Conservation (phyloP, 768 basidiomycete species). For the Cyclocybe aegerita region DNA sequence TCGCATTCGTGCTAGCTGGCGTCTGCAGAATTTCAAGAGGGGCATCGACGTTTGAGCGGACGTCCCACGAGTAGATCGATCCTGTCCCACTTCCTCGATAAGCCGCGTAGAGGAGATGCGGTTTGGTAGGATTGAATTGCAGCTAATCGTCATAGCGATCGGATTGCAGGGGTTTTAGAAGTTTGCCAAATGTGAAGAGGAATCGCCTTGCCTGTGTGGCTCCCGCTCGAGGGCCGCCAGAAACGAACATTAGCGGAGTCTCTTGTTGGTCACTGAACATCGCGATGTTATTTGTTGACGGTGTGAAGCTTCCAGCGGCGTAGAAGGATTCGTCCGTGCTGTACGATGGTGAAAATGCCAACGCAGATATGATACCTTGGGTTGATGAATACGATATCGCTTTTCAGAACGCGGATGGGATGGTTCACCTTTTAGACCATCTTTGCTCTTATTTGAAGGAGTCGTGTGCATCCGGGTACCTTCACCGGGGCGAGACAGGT, state of each 20-base stretch:
- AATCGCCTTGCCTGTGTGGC: conserved; percentile 53
- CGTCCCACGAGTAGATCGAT: conserved; percentile 78
- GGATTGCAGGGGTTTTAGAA: background rate
- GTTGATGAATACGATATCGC: background rate
- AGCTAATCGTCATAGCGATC: conserved; percentile 5
- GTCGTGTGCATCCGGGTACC: conserved; percentile 71
- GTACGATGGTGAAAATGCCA: conserved; percentile 71
- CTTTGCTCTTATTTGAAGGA: conserved; percentile 73
- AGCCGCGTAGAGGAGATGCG: conserved; percentile 75
- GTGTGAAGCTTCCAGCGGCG: conserved; percentile 76
- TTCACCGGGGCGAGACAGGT: conserved; percentile 70
- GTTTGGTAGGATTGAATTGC: conserved; percentile 71
- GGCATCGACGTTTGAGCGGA: conserved; percentile 53
- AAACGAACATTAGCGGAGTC: conserved; percentile 60
- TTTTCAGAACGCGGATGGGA: background rate
- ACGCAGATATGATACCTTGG: conserved; percentile 80
- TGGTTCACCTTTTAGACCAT: conserved; percentile 79
- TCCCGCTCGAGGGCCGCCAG: conserved; percentile 49
- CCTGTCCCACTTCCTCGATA: conserved; percentile 60
- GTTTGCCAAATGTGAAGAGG: background rate
- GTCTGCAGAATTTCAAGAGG: conserved; percentile 39
- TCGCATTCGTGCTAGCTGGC: background rate
- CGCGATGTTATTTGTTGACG: conserved; percentile 56
- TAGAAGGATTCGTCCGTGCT: conserved; percentile 53
- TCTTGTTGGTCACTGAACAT: conserved; percentile 63